phyloP scores from a whole-genome alignment of 2,329 filamentous ascomycete genomes.

The Ophiostoma ulmi region DNA sequence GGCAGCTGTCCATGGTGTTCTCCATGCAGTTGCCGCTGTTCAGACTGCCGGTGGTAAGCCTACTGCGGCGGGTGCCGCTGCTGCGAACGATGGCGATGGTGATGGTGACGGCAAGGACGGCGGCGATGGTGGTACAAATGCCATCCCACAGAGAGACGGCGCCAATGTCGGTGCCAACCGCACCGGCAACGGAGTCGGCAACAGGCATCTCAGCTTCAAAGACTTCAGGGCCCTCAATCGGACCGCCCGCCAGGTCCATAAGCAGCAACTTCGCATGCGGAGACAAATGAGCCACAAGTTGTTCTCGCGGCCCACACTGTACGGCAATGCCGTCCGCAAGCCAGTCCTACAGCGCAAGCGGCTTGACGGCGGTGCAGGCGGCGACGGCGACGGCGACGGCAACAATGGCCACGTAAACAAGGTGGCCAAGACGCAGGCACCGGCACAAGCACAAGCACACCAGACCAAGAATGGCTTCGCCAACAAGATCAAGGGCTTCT shows the following conservation, averaged over 20 bases:
- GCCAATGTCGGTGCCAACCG: neutral
- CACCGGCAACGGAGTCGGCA: too few relatives aligned
- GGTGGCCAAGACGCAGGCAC: neutral
- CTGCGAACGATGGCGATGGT: too few relatives aligned
- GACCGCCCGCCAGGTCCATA: neutral
- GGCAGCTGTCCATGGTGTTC: neutral
- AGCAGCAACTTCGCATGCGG: neutral
- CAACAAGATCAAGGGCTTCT: neutral
- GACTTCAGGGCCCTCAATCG: too few relatives aligned
- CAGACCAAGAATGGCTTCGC: neutral
- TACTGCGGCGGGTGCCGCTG: neutral
- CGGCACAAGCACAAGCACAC: neutral
- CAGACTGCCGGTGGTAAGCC: neutral
- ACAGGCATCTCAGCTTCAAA: too few relatives aligned
- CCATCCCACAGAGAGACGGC: too few relatives aligned
- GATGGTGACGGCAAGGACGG: too few relatives aligned
- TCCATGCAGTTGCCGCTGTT: neutral
- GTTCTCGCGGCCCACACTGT: neutral
- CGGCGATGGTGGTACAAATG: neutral
- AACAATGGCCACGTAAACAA: neutral
- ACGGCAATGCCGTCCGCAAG: neutral
- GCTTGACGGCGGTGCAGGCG: too few relatives aligned
- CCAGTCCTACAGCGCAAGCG: neutral
- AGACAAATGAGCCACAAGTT: neutral
- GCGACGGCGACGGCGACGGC: too few relatives aligned